Base-by-base conservation (phyloP, 176 grass and related monocot genomes). In the Pontederia crassipes region DNA sequence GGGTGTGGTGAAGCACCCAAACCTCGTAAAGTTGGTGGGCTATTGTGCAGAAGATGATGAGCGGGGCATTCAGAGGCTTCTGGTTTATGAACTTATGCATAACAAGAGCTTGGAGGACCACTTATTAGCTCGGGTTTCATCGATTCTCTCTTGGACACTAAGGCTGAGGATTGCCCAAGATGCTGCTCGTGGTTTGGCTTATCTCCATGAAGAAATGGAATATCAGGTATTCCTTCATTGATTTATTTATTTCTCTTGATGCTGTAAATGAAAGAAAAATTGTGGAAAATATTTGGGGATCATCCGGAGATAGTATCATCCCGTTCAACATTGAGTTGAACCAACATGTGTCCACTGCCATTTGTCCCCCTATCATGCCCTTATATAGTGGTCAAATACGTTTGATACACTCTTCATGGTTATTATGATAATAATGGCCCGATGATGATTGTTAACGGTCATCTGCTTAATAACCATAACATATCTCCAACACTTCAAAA, bases 41-140 rank as follows among this genome's bases (percentile, higher is more conserved):
- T 69, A 57, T n/a, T 69, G 66, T 69, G 66, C 66, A 46, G 66
- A 69, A 57, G 66, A 69, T 57, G 66, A 57, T 57, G 66, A 69
- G 66, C 56, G 66, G 54, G 66, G 66, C n/a, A 69, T 69, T 17
- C 66, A 69, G 18, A 57, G 66, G 11, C 66, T 69, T 11, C 53
- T 69, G 1, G 66, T 69, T 20, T 69, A 69, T 56, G 66, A 69
- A 69, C 40, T 69, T 18, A 69, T 69, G 66, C 52, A 8, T 52
- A 69, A 69, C 9, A 69, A 69, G 56, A 69, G 66, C 40, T 56
- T 69, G 52, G 66, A 69, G 66, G 32, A 47, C 14, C 66, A 69
- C 66, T 56, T 69, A 20, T 57, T 69, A 57, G 53, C 66, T 57
- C 66, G 32, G 46, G 32, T 57, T 46, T 14, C 53, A 20, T 20